Base-by-base conservation (phyloP, 2,329 filamentous ascomycete species). In the Calonectria hawksworthii region DNA sequence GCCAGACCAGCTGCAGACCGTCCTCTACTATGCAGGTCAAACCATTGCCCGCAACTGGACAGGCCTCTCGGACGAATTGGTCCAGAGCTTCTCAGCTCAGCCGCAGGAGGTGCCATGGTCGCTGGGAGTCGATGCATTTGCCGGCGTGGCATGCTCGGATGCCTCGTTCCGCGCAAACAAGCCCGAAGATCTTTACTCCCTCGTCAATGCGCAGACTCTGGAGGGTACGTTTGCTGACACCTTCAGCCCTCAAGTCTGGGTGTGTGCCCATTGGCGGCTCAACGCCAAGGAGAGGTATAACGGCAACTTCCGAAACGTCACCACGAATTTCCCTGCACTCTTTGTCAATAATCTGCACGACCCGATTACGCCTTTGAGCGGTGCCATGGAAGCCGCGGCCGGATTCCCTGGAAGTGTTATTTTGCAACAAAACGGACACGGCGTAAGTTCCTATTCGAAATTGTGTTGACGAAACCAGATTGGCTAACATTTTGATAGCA, bases 121-220 rank as follows among this genome's bases (percentile, higher is more conserved):
- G 18, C 34, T 64, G 9, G 77, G 72, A 3, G 65, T 41, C 2
- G 66, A 75, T 4, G 32, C 77, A 7, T 71, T 76, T 21, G 41
- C 59, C 1, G 77, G 77, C 0, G 78, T 79, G 3, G 63, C 72
- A 13, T 79, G 77, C 23, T 76, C 74, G 0, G 77, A 79, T 3
- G 63, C 68, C 1, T 74, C 72, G 1, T 75, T 78, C 18, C 76
- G 76, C 1, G 77, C 69, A 4, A 38, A 73, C 47, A 51, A 52
- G 1, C 61, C 70, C 0, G 73, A 77, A 2, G 77, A 79, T 0
- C 61, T 79, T 3, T 75, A 76, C 36, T 69, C 77, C 0, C 32
- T 75, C 6, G 69, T 70, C 6, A 63, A 76, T 2, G 52, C 68
- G 2, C 61, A 65, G 61, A 30, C 61, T 30, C 18, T 18, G 8